Evolutionary conservation across 2,329 filamentous ascomycete species (phyloP), one percentile per base, ranked within the genome.

Genomic region (Stagonosporopsis cucurbitacearum): DNA sequence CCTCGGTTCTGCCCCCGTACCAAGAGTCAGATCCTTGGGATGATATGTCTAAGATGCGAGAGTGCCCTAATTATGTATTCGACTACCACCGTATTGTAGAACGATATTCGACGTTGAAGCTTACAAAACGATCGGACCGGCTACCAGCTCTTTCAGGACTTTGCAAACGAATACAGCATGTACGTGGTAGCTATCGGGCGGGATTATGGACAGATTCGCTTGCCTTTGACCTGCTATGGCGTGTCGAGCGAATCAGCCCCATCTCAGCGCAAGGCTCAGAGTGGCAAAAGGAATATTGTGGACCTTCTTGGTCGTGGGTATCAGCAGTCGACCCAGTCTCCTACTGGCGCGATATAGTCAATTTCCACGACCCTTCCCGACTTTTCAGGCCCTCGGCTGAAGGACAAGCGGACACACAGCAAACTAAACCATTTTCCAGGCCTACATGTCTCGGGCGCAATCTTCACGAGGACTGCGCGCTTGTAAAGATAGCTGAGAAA

Each of bases 261-360:
- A n/a, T 20, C 8, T 26, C 15, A 4, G 44, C 15, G 4, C 35
- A 12, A 3, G 15, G 26, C 17, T 22, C 37, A 2, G 42, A 47
- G 8, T 23, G 57, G 6, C 3, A 17, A 1, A 45, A 55, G 7
- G 35, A 40, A 12, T 60, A 58, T 20, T 48, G 50, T 23, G 54
- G 50, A 7, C 62, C 60, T 11, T 61, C 60, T 2, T 65, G 64
- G 62, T 66, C 62, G 3, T 66, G 60, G 64, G 36, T 58, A 3
- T 56, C 63, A 20, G 46, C 50, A n/a, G 22, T 44, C 12, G 48
- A 50, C n/a, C 39, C 53, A 0, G 56, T 66, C 6, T 42, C 11
- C 4, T 66, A 64, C 19, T 64, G 61, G 59, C 7, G 13, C 3
- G 58, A 66, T 32, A 58, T 61, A 13, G 11, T 48, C 17, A 59